Conservation (phyloP, 2,329 filamentous ascomycete species). For the Alternaria gaisen region DNA sequence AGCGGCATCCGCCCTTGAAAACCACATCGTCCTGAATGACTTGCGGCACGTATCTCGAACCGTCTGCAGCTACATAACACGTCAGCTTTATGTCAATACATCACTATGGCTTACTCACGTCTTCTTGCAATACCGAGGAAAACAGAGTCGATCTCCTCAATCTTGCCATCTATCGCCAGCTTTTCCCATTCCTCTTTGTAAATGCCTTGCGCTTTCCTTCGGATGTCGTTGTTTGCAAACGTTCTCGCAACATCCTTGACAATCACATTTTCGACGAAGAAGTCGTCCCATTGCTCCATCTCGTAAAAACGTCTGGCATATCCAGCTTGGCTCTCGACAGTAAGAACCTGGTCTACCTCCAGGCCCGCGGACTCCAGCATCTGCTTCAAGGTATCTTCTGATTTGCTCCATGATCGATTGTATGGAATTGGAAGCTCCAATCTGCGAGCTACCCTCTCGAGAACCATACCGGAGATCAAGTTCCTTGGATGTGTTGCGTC, state of each 20-base stretch:
- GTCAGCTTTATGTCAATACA: conserved; percentile 12
- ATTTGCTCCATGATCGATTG: conserved; percentile 49
- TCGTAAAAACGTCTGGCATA: conserved; percentile 41
- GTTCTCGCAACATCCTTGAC: conserved; percentile 33
- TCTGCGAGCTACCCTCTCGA: conserved; percentile 49
- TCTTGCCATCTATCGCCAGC: conserved; percentile 48
- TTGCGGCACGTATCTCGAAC: conserved; percentile 30
- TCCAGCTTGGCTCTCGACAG: conserved; percentile 47
- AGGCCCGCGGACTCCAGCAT: conserved; percentile 50
- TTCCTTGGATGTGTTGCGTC: conserved; percentile 53
- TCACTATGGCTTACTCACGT: conserved; percentile 28
- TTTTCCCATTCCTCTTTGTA: conserved; percentile 53
- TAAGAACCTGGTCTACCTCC: conserved; percentile 41
- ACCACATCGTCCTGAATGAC: conserved; percentile 21
- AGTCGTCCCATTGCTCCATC: conserved; percentile 43
- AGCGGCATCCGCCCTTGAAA: conserved; percentile 57
- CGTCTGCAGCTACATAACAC: conserved; percentile 31
- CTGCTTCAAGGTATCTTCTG: conserved; percentile 40
- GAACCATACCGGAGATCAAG: conserved; percentile 47
- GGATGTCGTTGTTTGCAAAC: conserved; percentile 43
- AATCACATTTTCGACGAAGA: conserved; percentile 49
- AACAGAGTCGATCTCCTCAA: conserved; percentile 52
- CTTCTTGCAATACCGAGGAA: conserved; percentile 50
- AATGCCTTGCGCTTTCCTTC: conserved; percentile 43
- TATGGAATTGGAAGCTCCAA: conserved; percentile 48